Evolutionary conservation across 2,329 filamentous ascomycete genomes (phyloP), one percentile per base, ranked within the genome.

Genomic region (Stemphylium vesicarium): DNA sequence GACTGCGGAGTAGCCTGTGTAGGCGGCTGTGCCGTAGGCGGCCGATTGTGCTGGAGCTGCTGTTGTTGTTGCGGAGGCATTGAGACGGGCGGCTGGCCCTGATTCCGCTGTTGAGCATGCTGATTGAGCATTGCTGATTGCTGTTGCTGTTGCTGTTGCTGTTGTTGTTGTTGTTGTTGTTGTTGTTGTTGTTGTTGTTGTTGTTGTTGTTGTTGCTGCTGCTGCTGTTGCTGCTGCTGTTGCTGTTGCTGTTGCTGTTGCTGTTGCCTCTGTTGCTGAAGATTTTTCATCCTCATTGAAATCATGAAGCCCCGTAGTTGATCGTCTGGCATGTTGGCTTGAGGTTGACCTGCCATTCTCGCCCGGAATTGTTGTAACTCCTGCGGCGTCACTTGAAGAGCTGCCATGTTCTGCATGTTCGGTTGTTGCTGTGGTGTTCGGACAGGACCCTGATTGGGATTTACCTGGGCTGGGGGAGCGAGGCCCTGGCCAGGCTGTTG

Each of bases 391-490:
- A 76, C 70, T 32, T 65, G 72, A 4, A 70, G 53, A 8, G 60
- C 56, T 13, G 59, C 58, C 52, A 73, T 50, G 26, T 62, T 63
- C 7, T 60, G 56, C 60, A 73, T 69, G 22, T 66, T 69, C 13
- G 64, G 56, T 42, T 67, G 66, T 41, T 63, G 71, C 46, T 71
- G 72, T 7, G 64, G 65, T 45, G 63, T 59, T 22, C 69, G 63
- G 9, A 58, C 64, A 33, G 65, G 68, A 15, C 59, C 65, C 50
- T 69, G 65, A 12, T 63, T 66, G 8, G 69, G 63, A 24, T 65
- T 71, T 75, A 80, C 79, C 51, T 74, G 77, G 8, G 75, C 75
- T 16, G 68, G 70, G 12, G 77, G 76, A 31, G 76, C 76, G 45
- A 71, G 62, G 22, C 60, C 60, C 18, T 59, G 57, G 38, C 52